phyloP scores from a whole-genome alignment of 305 asterid species.

The Rubia occidens region DNA sequence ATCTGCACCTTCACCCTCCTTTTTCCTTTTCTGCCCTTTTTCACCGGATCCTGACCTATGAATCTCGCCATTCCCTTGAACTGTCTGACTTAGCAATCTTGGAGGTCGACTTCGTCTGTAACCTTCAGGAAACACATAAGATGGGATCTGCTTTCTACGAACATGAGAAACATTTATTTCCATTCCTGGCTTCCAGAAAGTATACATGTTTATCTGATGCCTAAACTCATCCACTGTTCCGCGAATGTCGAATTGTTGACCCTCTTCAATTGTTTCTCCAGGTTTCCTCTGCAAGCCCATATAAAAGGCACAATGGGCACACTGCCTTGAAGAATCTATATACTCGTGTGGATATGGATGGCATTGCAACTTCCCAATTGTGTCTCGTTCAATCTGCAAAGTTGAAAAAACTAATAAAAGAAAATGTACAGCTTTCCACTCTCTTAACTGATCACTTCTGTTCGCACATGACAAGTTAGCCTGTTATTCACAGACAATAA shows the following conservation, averaged over 20 bases:
- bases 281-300: constrained; percentile 83
- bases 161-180: constrained; percentile 79
- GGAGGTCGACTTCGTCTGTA: constrained; percentile 50
- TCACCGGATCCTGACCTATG: constrained; percentile 41
- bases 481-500: background rate
- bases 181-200: constrained; percentile 90
- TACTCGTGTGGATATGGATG: constrained; percentile 87
- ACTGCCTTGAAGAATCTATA: constrained; percentile 55
- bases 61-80: constrained; percentile 32
- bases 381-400: constrained; percentile 87
- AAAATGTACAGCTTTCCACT: background rate
- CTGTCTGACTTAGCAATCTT: constrained; percentile 32
- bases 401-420: constrained; percentile 23
- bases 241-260: constrained; percentile 90
- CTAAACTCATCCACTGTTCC: constrained; percentile 83
- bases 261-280: constrained; percentile 74
- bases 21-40: constrained; percentile 44
- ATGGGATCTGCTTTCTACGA: constrained; percentile 79
- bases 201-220: constrained; percentile 59
- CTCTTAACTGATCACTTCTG: constrained; percentile 2
- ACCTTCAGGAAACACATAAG: constrained; percentile 73
- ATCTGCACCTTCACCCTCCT: constrained; percentile 36
- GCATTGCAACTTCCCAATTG: constrained; percentile 68
- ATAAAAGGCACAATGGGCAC: constrained; percentile 70
- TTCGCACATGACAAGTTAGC: background rate